Percentiles rank a stretch among this genome's conserved stretches.
These are phyloP conservation scores for Leccinellum albellum DNA, from an alignment of 768 basidiomycete species.

Conservation along the genomic window DNA sequence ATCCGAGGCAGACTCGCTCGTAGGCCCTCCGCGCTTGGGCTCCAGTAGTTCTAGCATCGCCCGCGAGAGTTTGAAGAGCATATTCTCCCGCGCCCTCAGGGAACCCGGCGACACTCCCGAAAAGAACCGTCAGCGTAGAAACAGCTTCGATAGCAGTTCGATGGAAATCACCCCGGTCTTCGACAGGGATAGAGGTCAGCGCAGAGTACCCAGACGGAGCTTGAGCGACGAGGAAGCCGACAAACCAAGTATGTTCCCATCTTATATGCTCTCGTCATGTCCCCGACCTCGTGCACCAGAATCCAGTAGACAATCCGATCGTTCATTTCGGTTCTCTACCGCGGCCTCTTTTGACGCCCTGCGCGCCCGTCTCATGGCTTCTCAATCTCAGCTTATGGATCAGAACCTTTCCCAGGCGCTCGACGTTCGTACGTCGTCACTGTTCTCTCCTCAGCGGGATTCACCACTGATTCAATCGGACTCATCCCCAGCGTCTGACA, in stretches of 20 bases:
- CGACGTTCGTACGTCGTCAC: conserved; percentile 34
- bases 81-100: conserved; percentile 64
- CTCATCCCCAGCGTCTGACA: conserved; percentile 15
- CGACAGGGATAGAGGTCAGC: conserved; percentile 38
- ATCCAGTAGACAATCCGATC: conserved; percentile 25
- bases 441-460: not conserved
- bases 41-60: conserved; percentile 43
- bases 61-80: conserved; percentile 55
- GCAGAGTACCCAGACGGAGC: conserved; percentile 54
- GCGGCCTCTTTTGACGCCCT: conserved; percentile 46
- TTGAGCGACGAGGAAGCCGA: conserved; percentile 69
- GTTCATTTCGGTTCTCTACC: conserved; percentile 41
- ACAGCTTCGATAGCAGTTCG: conserved; percentile 59
- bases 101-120: conserved; percentile 64
- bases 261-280: conserved; percentile 7
- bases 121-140: conserved; percentile 48
- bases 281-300: conserved; percentile 15
- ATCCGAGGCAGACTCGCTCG: conserved; percentile 27
- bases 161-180: conserved; percentile 52
- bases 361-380: conserved; percentile 42
- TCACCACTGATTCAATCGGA: conserved; percentile 9
- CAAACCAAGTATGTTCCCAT: conserved; percentile 43
- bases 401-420: conserved; percentile 30
- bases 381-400: conserved; percentile 37
- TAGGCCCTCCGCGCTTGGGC: conserved; percentile 15